Evolutionary conservation across 192 early-diverging fungal genomes (phyloP), one percentile per base, ranked within the genome.

Genomic region (Paraglomus occultum): DNA sequence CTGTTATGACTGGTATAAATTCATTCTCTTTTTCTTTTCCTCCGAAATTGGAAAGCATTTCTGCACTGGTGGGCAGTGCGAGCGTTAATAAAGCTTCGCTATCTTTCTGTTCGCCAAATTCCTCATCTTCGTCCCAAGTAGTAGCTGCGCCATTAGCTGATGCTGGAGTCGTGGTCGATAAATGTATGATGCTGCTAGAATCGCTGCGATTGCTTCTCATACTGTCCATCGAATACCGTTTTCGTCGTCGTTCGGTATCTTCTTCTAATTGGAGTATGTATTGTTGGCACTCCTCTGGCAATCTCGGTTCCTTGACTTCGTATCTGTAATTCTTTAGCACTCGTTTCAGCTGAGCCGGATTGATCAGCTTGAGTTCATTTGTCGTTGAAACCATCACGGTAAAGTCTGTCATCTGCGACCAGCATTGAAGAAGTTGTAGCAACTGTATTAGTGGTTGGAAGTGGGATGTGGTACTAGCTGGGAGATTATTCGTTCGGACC

Each of bases 321-420:
- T 95, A 98, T 15, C 88, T 82, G 74, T 98, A 98, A 48, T 84
- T 79, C 23, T 83, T 81, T 51, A 95, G 86, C 10, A 83, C 86
- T 4, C 88, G 81, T 53, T 88, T 85, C 39, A 93, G 82, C 71
- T 95, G 93, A 39, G 86, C 73, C 11, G 87, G 79, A 72, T 91
- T 91, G 40, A 93, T 82, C 15, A 81, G 58, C 55, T 87, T 83
- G 67, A 90, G 82, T 66, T 84, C 83, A 67, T 83, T 80, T 8
- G 84, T 87, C 10, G 88, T 90, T 64, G 92, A 87, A 44, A 94
- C 83, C 78, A 89, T 93, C 47, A 87, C 86, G 8, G 76, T 73
- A 39, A 98, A 83, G 53, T 90, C 88, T 1, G 82, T 79, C n/a
- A 92, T 73, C 38, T 89, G 83, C 5, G 93, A 90, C 51, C 91